Evolutionary conservation across 2,329 filamentous ascomycete genomes (phyloP).

Genomic region (Magnaporthiopsis poae): DNA sequence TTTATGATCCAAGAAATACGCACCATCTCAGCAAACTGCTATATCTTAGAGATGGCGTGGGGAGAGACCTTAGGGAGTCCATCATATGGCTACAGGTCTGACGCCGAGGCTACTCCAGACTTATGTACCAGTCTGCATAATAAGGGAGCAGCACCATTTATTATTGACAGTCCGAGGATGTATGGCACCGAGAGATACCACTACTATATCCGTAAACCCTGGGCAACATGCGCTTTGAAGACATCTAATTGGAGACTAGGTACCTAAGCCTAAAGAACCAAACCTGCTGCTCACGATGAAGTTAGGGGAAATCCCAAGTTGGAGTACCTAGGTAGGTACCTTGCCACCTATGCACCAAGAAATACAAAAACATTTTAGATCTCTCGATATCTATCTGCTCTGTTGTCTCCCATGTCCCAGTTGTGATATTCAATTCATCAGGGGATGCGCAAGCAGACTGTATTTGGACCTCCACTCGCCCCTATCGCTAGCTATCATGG

Average conservation of each 20-base stretch:
- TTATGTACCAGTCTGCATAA: neutral
- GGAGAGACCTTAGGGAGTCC: neutral
- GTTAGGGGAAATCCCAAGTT: no score
- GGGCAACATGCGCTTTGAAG: neutral
- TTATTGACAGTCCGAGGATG: neutral
- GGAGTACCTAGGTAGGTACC: no score
- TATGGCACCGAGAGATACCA: neutral
- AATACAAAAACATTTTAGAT: no score
- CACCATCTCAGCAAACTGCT: neutral
- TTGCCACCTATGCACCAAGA: no score
- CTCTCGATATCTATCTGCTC: no score
- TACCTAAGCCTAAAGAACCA: no score
- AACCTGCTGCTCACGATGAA: no score
- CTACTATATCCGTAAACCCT: neutral
- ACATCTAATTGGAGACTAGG: no score
- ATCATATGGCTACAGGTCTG: neutral
- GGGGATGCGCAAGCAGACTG: no score
- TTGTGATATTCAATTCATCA: neutral
- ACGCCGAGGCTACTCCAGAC: neutral
- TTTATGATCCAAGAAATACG: neutral
- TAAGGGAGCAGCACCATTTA: neutral
- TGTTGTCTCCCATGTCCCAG: no score
- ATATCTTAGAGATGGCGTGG: neutral
- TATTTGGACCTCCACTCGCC: neutral
- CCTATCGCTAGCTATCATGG: neutral